phyloP scores from a whole-genome alignment of 2,329 filamentous ascomycete species.

The Talaromyces sp. region DNA sequence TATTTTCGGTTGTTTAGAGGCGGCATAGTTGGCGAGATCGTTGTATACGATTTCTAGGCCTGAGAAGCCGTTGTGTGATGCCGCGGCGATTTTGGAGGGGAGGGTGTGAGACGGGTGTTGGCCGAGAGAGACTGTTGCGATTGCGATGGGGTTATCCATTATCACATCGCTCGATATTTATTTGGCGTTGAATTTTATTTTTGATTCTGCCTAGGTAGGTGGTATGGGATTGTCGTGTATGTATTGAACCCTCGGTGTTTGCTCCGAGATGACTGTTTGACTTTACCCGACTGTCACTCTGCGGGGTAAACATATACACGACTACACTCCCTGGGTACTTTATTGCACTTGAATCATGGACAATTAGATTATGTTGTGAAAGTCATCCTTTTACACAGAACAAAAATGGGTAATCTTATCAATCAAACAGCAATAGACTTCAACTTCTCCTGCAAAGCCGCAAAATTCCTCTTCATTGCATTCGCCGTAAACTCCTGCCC shows the following conservation, averaged over 20 bases:
- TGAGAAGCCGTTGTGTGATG: constrained; percentile 26
- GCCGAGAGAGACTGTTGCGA: constrained; percentile 30
- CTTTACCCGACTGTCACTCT: not conserved
- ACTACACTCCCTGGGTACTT: too few relatives aligned
- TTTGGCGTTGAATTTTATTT: too few relatives aligned
- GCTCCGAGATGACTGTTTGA: not conserved
- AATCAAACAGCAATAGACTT: constrained; percentile 23
- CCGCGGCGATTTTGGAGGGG: constrained; percentile 30
- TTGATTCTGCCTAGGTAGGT: too few relatives aligned
- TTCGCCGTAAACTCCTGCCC: constrained; percentile 59
- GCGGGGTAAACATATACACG: too few relatives aligned
- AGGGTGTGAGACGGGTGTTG: constrained; percentile 30
- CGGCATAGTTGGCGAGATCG: constrained; percentile 28
- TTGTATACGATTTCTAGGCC: constrained; percentile 34
- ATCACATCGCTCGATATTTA: too few relatives aligned
- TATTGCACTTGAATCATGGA: too few relatives aligned
- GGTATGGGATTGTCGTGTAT: not conserved
- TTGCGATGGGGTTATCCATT: constrained; percentile 23
- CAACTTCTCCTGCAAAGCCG: constrained; percentile 51
- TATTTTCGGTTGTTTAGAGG: constrained; percentile 7
- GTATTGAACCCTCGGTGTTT: not conserved
- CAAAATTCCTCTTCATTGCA: constrained; percentile 57
- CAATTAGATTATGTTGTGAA: too few relatives aligned
- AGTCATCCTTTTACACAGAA: not conserved
- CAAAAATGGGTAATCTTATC: not conserved